Base-by-base conservation (phyloP, 495 filamentous ascomycete species). In the Copromyces sp. region DNA sequence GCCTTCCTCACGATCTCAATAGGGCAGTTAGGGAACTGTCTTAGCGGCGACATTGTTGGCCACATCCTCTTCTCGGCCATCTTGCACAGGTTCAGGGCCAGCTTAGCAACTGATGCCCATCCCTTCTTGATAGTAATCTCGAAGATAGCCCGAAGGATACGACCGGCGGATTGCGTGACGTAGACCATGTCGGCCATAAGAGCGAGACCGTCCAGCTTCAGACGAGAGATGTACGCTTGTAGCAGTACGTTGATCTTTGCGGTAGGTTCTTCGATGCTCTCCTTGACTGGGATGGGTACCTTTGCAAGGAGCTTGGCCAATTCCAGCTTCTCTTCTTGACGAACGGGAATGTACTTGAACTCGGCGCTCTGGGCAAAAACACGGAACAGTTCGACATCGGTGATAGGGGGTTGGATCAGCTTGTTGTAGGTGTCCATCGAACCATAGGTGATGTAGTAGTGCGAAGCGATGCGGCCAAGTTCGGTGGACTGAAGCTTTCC, bases 41-140 rank as follows among this genome's bases (percentile, higher is more conserved):
- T 87, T 9, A 99, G 87, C 8, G 95, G 95, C 24, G 93, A 92
- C 95, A 98, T 98, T 29, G 94, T 97, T 7, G 94, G 94, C 95
- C 95, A 99, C 95, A 98, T 98, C 35, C 96, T 86, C 86, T 96
- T 97, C 84, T 99, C 95, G 3, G 95, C 95, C 94, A 97, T 98
- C 83, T 99, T 99, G 83, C 95, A 99, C 45, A 99, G 85, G 76
- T 98, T 93, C 40, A 99, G 86, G 6, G 96, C 94, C 73, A 90
- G 92, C 83, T 95, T 97, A 9, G 95, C 92, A 14, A 98, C 96
- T 16, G 90, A 93, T 9, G 96, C 88, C 95, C 95, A 99, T 20
- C 94, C 95, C 81, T 97, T 97, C 85, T 94, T 97, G 69, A 99
- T 82, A 38, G 90, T 92, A 59, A 99, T 98, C 81, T 99, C 95